A percentile compares a stretch with the other conserved stretches of the same genome.
Conservation (phyloP, 331 rosid genomes). For the Quercus lobata region DNA sequence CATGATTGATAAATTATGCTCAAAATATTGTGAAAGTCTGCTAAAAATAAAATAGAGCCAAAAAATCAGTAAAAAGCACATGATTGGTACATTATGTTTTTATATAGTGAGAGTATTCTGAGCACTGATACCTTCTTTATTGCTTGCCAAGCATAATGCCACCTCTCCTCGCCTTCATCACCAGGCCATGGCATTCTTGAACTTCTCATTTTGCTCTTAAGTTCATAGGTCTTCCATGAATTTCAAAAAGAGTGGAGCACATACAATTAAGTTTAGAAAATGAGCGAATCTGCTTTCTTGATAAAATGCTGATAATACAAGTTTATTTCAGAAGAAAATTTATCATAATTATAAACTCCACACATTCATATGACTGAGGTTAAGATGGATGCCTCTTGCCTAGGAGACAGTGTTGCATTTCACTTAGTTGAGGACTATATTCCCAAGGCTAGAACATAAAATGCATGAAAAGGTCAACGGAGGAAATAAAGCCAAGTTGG, state of each 20-base stretch:
- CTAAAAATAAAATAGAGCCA: background rate
- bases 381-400: background rate
- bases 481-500: background rate
- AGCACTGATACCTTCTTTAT: conserved; percentile 31
- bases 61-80: background rate
- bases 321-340: background rate
- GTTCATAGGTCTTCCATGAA: conserved; percentile 17
- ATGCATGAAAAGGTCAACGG: background rate
- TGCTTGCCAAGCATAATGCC: conserved; percentile 37
- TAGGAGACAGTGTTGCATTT: background rate
- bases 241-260: background rate
- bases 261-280: background rate
- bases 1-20: too few relatives aligned
- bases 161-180: conserved; percentile 27
- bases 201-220: conserved; percentile 25
- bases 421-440: background rate
- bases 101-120: background rate
- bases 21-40: too few relatives aligned
- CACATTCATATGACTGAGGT: background rate
- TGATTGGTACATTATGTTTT: background rate
- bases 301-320: background rate
- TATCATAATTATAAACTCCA: background rate
- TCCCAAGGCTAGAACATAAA: background rate
- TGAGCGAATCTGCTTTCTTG: background rate
- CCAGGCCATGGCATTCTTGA: conserved; percentile 36